Evolutionary conservation across 192 early-diverging fungal species (phyloP), one percentile per base, ranked within the genome.

Genomic region (Helicostylum pulchrum): DNA sequence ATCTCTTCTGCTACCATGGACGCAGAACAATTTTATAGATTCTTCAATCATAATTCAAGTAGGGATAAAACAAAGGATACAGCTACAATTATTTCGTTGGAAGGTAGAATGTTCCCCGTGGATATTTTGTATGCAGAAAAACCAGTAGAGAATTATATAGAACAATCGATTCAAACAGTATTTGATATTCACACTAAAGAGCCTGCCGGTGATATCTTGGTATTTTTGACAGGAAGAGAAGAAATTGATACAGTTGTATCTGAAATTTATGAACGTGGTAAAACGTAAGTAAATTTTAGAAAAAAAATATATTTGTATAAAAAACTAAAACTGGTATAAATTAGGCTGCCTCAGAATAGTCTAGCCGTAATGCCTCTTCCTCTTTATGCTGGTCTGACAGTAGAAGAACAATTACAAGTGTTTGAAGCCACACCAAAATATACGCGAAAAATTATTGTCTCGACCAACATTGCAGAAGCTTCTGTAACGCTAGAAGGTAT

Each of bases 391-490:
- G 90, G 89, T 6, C 62, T 92, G 32, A 61, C 83, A 11, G 49
- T 78, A n/a, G 84, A 89, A 46, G 84, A 90, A 42, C 89, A 89
- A 75, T 45, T 79, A 53, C 71, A 68, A 19, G 83, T 88, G 4
- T 91, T 92, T 72, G 81, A 89, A 46, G 76, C 85, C 0, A 66
- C 79, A 2, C 69, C 80, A 2, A 42, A 57, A 1, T 77, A 81
- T 7, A 79, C 77, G 4, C 82, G 96, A 9, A 97, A 95, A 66
- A 87, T 96, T 0, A 80, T 99, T 0, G 85, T 99, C 1, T 82
- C 96, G 0, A 96, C 94, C 10, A 96, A 95, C 57, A 85, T 94
- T 31, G 94, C 94, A 3, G 94, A 96, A 65, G 90, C 92, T 3
- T 88, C 87, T 2, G 77, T 92, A 4, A 91, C 90, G 0, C 83